Evolutionary conservation across 1,284 basidiomycete genomes (phyloP).

Genomic region (Takashimella koratensis): DNA sequence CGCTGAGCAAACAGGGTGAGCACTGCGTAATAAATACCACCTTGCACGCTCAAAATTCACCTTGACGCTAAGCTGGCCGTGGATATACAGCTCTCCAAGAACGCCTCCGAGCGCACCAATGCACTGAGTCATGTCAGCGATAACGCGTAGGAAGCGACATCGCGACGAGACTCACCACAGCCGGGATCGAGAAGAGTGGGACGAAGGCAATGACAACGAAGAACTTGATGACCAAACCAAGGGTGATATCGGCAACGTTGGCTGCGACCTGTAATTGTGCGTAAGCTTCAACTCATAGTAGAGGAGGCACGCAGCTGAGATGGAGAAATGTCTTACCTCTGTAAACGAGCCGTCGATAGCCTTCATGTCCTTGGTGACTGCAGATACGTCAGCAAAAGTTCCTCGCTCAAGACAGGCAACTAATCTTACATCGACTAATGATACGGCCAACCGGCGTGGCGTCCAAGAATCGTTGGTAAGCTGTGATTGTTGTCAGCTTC

Average conservation of each 20-base stretch:
- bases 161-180: conserved; percentile 23
- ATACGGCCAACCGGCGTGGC: conserved; percentile 60
- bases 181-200: conserved; percentile 49
- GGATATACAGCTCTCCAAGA: conserved; percentile 57
- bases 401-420: too few species aligned
- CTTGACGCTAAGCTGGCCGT: conserved; percentile 70
- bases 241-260: conserved; percentile 41
- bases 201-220: conserved; percentile 54
- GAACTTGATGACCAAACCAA: conserved; percentile 51
- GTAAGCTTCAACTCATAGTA: too few species aligned
- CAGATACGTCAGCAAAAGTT: neutral
- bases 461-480: conserved; percentile 60
- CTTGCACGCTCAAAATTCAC: conserved; percentile 11
- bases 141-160: neutral
- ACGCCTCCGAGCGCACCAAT: conserved; percentile 54
- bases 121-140: conserved; percentile 10
- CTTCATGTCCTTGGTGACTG: conserved; percentile 58
- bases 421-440: conserved; percentile 51
- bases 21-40: neutral
- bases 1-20: conserved; percentile 23
- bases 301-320: too few species aligned
- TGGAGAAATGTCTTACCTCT: conserved; percentile 19
- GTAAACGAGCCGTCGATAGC: conserved; percentile 46
- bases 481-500: conserved; percentile 17
- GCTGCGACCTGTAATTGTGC: conserved; percentile 31